Evolutionary conservation across 1,284 basidiomycete species (phyloP).

Genomic region (Ganoderma leucocontextum): DNA sequence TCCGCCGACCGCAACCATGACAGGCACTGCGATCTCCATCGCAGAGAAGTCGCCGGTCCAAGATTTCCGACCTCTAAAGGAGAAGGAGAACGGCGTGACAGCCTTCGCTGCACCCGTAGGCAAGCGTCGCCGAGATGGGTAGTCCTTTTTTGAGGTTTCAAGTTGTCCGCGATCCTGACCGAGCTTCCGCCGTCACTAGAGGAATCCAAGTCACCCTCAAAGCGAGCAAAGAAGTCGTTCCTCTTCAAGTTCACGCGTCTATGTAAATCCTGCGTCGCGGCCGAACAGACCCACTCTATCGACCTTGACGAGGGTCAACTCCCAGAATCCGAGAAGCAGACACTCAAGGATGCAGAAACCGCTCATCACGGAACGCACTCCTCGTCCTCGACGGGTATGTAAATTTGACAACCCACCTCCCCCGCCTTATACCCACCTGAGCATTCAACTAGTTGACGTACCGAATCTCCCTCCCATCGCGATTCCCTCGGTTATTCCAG

Average conservation of each 20-base stretch:
- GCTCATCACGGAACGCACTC: constrained; percentile 35
- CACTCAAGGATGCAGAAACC: constrained; percentile 34
- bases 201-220: constrained; percentile 38
- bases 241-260: constrained; percentile 54
- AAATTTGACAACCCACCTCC: constrained; percentile 2
- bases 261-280: constrained; percentile 56
- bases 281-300: constrained; percentile 47
- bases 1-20: constrained; percentile 28
- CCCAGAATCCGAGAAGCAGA: constrained; percentile 42
- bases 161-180: constrained; percentile 42
- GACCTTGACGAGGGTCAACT: constrained; percentile 41
- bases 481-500: constrained; percentile 22
- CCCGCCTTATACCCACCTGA: neutral
- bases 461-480: constrained; percentile 25
- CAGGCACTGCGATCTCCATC: constrained; percentile 31
- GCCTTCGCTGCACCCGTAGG: constrained; percentile 34
- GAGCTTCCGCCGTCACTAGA: constrained; percentile 35
- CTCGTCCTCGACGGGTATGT: constrained; percentile 35
- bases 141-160: constrained; percentile 44
- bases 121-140: constrained; percentile 38
- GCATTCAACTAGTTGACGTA: constrained; percentile 17
- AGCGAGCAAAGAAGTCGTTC: constrained; percentile 51
- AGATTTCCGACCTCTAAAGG: constrained; percentile 13
- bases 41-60: constrained; percentile 26
- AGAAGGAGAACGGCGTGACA: constrained; percentile 32